Conservation (phyloP, 495 filamentous ascomycete species). For the Tuber umbilicatum region DNA sequence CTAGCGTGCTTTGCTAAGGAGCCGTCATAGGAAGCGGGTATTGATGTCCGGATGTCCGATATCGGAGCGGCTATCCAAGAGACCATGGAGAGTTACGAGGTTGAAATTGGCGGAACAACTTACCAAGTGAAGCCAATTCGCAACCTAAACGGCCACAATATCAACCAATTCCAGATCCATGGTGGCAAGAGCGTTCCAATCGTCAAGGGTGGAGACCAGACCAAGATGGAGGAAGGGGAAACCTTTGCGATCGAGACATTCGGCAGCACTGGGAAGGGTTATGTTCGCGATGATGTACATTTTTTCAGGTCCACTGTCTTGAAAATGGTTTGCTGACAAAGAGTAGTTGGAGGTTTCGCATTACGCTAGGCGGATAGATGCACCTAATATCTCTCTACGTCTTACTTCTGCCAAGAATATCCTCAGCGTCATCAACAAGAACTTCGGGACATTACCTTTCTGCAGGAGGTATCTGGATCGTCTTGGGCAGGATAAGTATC, state of each 20-base stretch:
- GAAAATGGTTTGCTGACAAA: conserved; percentile 15
- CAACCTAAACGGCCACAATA: conserved; percentile 85
- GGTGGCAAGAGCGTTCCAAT: conserved; percentile 85
- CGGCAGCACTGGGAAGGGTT: conserved; percentile 82
- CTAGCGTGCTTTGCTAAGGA: conserved; percentile 20
- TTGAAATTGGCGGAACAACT: conserved; percentile 67
- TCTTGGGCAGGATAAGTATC: conserved; percentile 79
- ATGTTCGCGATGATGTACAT: conserved; percentile 67
- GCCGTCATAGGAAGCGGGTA: conserved; percentile 56
- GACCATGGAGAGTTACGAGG: conserved; percentile 83
- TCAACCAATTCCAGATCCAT: conserved; percentile 79
- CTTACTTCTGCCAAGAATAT: conserved; percentile 73
- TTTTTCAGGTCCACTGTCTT: background rate
- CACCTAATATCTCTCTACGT: conserved; percentile 59
- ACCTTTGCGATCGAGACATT: conserved; percentile 92
- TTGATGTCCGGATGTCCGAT: conserved; percentile 70
- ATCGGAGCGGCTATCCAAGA: conserved; percentile 76
- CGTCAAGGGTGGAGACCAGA: conserved; percentile 69
- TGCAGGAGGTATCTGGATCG: conserved; percentile 80
- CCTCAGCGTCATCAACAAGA: conserved; percentile 80
- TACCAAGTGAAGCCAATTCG: conserved; percentile 78
- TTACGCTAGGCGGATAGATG: conserved; percentile 62
- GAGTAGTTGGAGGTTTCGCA: conserved; percentile 62
- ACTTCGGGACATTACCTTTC: conserved; percentile 83
- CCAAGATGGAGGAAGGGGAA: conserved; percentile 93